Conservation (phyloP, 768 basidiomycete genomes). For the Clitopilus passeckerianus region DNA sequence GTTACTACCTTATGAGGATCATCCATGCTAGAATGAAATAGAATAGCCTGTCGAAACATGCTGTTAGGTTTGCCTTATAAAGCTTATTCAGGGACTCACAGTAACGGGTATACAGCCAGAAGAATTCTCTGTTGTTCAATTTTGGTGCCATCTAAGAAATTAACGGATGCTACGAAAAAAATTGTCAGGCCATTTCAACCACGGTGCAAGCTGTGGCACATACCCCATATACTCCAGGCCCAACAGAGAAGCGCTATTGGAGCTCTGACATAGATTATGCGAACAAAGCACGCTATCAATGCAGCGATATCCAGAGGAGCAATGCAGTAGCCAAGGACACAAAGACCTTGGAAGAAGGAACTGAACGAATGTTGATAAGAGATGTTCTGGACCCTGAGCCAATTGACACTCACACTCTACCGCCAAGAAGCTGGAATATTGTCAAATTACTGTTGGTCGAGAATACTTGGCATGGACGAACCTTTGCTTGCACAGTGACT, state of each 20-base stretch:
- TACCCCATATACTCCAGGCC: conserved; percentile 98
- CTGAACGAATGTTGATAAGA: conserved; percentile 27
- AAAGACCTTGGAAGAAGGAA: conserved; percentile 95
- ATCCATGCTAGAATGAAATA: conserved; percentile 96
- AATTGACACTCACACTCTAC: conserved; percentile 60
- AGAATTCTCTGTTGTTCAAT: conserved; percentile 87
- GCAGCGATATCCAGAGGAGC: conserved; percentile 92
- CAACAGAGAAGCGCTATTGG: conserved; percentile 85
- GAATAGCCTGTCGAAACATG: conserved; percentile 54
- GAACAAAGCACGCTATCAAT: conserved; percentile 80
- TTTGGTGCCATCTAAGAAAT: conserved; percentile 93
- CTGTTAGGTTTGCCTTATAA: neutral
- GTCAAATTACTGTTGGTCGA: conserved; percentile 1
- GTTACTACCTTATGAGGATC: conserved; percentile 80
- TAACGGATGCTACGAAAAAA: conserved; percentile 72
- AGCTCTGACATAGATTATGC: conserved; percentile 78
- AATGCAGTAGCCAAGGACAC: conserved; percentile 92
- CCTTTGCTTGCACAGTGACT: conserved; percentile 96
- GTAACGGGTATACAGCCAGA: conserved; percentile 92
- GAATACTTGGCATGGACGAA: conserved; percentile 19
- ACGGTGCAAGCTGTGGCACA: conserved; percentile 13
- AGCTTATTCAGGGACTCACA: conserved; percentile 43
- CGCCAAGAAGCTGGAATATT: conserved; percentile 59
- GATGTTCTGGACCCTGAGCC: neutral
- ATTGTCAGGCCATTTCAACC: neutral